Conservation (phyloP, 108 stramenopile species). For the Cyclotella cryptica region DNA sequence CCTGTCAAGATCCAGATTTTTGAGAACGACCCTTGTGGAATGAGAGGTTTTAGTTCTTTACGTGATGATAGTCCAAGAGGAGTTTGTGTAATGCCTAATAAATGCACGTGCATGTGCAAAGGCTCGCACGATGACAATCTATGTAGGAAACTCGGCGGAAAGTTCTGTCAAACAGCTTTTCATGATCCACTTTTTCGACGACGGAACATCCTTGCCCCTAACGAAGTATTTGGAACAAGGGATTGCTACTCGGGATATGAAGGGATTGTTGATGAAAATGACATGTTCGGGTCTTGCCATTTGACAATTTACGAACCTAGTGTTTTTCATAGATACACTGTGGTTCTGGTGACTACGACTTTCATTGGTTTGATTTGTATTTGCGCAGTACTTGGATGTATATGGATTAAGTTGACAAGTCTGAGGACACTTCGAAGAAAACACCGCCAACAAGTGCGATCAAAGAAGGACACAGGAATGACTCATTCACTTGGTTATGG, state of each 20-base stretch:
- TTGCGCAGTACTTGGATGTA: conserved; percentile 1
- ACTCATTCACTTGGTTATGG: conserved; percentile 28
- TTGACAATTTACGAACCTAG: conserved; percentile 75
- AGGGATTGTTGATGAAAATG: conserved; percentile 67
- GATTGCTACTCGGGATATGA: conserved; percentile 79
- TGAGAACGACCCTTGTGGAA: conserved; percentile 84
- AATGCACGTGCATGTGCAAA: conserved; percentile 84
- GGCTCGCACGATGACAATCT: conserved; percentile 50
- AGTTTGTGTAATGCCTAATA: conserved; percentile 82
- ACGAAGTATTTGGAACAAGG: conserved; percentile 78
- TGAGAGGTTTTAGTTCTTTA: conserved; percentile 49
- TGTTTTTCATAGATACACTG: conserved; percentile 59
- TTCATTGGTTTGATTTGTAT: conserved; percentile 1
- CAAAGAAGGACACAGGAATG: not conserved
- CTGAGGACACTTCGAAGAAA: not conserved
- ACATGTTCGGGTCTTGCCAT: conserved; percentile 82
- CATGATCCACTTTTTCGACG: conserved; percentile 65
- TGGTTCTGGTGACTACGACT: conserved; percentile 9
- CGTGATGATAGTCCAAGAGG: conserved; percentile 57
- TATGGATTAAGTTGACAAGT: conserved; percentile 10
- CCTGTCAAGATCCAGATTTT: conserved; percentile 72
- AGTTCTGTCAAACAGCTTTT: conserved; percentile 36
- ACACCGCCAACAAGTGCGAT: not conserved
- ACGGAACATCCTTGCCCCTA: conserved; percentile 63
- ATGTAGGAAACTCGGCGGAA: conserved; percentile 50